Evolutionary conservation across 1,284 basidiomycete species (phyloP), one percentile per base, ranked within the genome.

Genomic region (Mycosarcoma mackinlayi): DNA sequence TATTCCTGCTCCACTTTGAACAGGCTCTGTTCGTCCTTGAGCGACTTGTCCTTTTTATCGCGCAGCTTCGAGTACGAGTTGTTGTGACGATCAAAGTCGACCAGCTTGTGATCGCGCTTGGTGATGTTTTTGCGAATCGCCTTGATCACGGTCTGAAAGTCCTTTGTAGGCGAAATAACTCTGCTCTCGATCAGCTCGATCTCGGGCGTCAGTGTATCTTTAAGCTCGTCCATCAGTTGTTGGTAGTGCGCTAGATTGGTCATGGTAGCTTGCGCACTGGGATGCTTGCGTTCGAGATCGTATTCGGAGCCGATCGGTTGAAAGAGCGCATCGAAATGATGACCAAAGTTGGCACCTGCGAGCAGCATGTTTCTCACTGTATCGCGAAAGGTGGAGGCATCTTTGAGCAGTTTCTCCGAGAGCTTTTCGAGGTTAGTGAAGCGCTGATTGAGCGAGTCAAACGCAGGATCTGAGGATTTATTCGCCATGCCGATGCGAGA

Each of bases 41-140:
- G 66, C 31, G 79, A 70, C 41, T 82, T 83, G 11, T 82, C 81
- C 85, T 97, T 96, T 88, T 99, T 99, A 82, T 97, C 93, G 53
- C 94, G 86, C 58, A 98, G 86, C 85, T 99, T 99, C 57, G 90
- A 93, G 76, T 96, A 86, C 19, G 93, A 91, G 83, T 97, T 98
- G 84, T 97, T 98, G 87, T 89, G 92, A 41, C 96, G 90, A 85
- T 99, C 96, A 76, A 90, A 99, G 84, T 99, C 96, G 41, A 92
- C 86, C 48, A 98, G 87, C 90, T 98, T 98, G 84, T 99, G 96
- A 51, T 98, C 93, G 35, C 96, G 88, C 86, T 99, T 99, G 14
- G 90, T 92, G 78, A 95, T 92, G 27, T 89, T 93, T 87, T 98
- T 99, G 75, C 94, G 86, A 76, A 97, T 92, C 66, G 87, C 85